Base-by-base conservation (phyloP, 2,329 filamentous ascomycete species). In the Aspergillus sp. region DNA sequence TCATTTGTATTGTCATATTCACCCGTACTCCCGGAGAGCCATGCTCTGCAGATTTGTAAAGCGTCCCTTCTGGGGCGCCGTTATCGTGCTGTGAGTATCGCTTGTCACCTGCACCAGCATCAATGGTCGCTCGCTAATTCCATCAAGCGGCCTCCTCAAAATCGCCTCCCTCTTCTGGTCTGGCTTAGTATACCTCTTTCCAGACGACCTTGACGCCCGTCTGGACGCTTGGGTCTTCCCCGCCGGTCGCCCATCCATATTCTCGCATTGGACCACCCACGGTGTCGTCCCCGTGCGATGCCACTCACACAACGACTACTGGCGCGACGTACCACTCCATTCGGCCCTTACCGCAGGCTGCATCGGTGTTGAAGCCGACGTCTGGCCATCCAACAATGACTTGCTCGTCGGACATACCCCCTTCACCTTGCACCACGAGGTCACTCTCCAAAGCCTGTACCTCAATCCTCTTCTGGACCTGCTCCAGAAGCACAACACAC, bases 261-360 rank as follows among this genome's bases (percentile, higher is more conserved):
- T 55, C 61, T 56, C 61, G 5, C 55, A 56, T 47, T 61, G 38
- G 54, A 57, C 55, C 55, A 63, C 56, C 1, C 73, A 74, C 50
- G 76, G 74, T 48, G 77, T 86, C 17, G 70, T 78, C 2, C 85
- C 87, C 1, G 81, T 87, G 30, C 77, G 79, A 1, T 88, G 86
- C 63, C 87, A 90, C 71, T 88, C 85, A 1, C 88, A 91, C 70
- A 90, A 91, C 67, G 88, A 91, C 72, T 91, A 91, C 73, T 89
- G 86, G 85, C 83, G 87, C 52, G 78, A 79, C 17, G 78, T 84
- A 0, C 88, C 89, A 0, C 78, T 91, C 3, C 87, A 84, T 67
- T 85, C 85, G 10, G 89, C 89, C 21, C 72, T 89, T 1, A 72
- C 78, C 7, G 81, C 82, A 5, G 85, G 87, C 6, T 89, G 86